Conservation (phyloP, 768 basidiomycete species). For the Floccularia luteovirens region DNA sequence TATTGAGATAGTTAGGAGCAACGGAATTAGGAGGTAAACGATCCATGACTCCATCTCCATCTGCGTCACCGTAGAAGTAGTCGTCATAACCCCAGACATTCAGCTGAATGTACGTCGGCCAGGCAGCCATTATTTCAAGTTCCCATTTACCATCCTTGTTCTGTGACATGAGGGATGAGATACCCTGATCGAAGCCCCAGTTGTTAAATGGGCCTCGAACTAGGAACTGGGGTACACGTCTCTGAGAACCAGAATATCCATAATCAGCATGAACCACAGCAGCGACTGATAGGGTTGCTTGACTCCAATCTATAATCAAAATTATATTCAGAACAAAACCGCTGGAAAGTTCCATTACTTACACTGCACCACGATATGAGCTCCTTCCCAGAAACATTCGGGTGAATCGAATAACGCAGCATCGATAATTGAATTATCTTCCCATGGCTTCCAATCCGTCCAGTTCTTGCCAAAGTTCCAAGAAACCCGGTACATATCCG, state of each 20-base stretch:
- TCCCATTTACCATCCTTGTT: constrained; percentile 68
- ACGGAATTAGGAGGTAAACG: constrained; percentile 85
- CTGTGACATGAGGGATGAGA: constrained; percentile 60
- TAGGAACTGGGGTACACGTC: constrained; percentile 83
- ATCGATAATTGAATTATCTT: constrained; percentile 61
- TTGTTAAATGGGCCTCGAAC: constrained; percentile 86
- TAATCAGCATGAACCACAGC: constrained; percentile 75
- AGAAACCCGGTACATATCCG: constrained; percentile 82
- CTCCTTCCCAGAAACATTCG: constrained; percentile 65
- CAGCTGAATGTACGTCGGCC: constrained; percentile 87
- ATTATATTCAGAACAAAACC: constrained; percentile 1
- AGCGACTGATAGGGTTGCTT: constrained; percentile 49
- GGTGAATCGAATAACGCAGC: constrained; percentile 42
- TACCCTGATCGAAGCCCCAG: constrained; percentile 89
- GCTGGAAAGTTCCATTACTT: constrained; percentile 17
- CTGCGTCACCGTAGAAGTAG: constrained; percentile 88
- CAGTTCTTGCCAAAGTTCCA: constrained; percentile 83
- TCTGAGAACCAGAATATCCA: constrained; percentile 42
- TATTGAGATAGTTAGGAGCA: constrained; percentile 84
- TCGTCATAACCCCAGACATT: constrained; percentile 90
- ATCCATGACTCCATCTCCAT: constrained; percentile 83
- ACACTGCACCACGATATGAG: constrained; percentile 90
- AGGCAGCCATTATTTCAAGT: constrained; percentile 81
- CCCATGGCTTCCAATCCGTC: constrained; percentile 76
- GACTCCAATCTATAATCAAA: constrained; percentile 66